Base-by-base conservation (phyloP, 2,329 filamentous ascomycete genomes). In the Ophiostoma ulmi region DNA sequence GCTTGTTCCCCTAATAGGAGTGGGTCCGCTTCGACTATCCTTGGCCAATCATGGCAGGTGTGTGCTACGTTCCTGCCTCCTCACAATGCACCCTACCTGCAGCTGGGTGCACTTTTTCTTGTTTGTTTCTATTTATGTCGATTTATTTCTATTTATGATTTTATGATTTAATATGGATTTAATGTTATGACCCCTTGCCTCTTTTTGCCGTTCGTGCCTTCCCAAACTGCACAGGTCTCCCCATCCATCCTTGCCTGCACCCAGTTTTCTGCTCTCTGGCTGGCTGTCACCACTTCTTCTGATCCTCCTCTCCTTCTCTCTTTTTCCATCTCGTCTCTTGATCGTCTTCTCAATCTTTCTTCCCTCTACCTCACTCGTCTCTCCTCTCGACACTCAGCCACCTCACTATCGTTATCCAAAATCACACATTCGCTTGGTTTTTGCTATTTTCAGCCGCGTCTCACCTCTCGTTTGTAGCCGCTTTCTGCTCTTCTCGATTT, bases 341-440 rank as follows among this genome's bases (percentile, higher is more conserved):
- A 26, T 58, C 52, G n/a, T 8, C 52, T 58, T 31, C n/a, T 58
- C 22, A 26, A 48, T 22, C 52, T 17, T 58, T 26, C 4, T 10
- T 58, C 52, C 68, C 22, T 65, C 38, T 10, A 13, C 22, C 66
- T 67, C 64, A 58, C 31, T 35, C 36, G 22, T 66, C n/a, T 48
- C 22, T 67, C 13, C 41, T 67, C n/a, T 10, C 22, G 48, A 35
- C 61, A 52, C 36, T 66, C 63, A 41, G n/a, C 35, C 36, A 41
- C 14, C 22, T 36, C 61, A 64, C 61, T 36, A 70, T 70, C 64
- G 63, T 61, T 67, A 36, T 41, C 20, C 63, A 22, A 17, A n/a
- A 44, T 20, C 26, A 64, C 68, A 71, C 68, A 71, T 69, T 69
- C 70, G 70, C 70, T 71, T 71, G 70, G 67, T 68, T 64, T 69